phyloP scores from a whole-genome alignment of 345 rosid genomes.

The Viola odorata region DNA sequence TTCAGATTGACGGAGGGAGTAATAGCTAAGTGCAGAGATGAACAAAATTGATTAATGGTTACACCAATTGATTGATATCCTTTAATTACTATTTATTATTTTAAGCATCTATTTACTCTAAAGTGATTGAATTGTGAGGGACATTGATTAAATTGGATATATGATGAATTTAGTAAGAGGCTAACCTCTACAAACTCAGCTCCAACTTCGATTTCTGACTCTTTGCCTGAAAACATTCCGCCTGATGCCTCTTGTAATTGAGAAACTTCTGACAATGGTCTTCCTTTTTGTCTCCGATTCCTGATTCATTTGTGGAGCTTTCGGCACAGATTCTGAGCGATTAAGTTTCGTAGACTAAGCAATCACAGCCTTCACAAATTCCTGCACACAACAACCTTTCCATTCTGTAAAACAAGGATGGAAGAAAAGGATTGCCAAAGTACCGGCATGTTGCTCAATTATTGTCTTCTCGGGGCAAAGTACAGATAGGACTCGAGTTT shows the following conservation, averaged over 20 bases:
- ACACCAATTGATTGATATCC: no score
- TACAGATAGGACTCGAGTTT: no score
- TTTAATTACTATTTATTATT: no score
- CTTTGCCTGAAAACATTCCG: constrained; percentile 13
- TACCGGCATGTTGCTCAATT: no score
- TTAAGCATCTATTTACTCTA: no score
- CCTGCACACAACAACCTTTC: constrained; percentile 9
- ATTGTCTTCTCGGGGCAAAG: no score
- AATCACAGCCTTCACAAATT: constrained; percentile 28
- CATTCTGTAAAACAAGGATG: no score
- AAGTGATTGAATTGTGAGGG: neutral
- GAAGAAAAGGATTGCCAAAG: no score
- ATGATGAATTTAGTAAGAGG: neutral
- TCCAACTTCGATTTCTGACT: constrained; percentile 25
- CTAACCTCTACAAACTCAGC: constrained; percentile 25
- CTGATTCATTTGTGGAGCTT: constrained; percentile 16
- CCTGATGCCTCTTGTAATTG: constrained; percentile 22
- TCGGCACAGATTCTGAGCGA: constrained; percentile 7
- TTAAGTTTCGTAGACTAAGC: constrained; percentile 21
- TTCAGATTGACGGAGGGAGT: no score
- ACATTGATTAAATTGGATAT: no score
- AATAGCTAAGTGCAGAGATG: no score
- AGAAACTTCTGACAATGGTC: constrained; percentile 20
- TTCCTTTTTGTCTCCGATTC: constrained; percentile 24
- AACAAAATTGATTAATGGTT: no score